Base-by-base conservation (phyloP, 768 basidiomycete species). In the Suillus luteus region DNA sequence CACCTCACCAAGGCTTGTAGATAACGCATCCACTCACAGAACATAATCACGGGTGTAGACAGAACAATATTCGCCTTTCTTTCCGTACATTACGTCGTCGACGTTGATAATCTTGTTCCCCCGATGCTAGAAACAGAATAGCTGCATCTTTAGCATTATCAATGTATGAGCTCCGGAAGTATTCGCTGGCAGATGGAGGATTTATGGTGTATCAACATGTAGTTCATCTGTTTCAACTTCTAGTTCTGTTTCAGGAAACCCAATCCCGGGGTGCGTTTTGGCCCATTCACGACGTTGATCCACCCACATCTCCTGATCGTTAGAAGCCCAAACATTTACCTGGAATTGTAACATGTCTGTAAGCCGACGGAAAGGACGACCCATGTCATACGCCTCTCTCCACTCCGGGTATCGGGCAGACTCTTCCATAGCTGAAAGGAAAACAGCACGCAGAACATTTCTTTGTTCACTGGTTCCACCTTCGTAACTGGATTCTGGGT, bases 401-500 rank as follows among this genome's bases (percentile, higher is more conserved):
- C 27, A 55, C 17, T 62, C 52, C 11, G 52, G 52, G 19, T 54
- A 54, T 54, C 19, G 31, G 19, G 19, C 11, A 19, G 52, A 54
- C 17, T 10, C 31, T 54, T 54, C 33, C 31, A 54, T 35, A 5
- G 11, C 19, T 7, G 52, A 54, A 54, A 54, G 31, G 33, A 54
- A 54, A 19, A 6, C 33, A 19, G 52, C 19, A 35, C 31, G 52
- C 33, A 54, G 33, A 11, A 54, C 19, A 3, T 9, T 35, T n/a
- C 52, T 33, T n/a, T 33, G 5, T 35, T 54, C 52, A 3, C 52
- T 54, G 11, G 52, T 19, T 35, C 31, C 52, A 2, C 52, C 31
- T 35, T 54, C 31, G 52, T 54, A 33, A 35, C 31, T 54, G 5
- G 31, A 54, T 27, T 71, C 71, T 55, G 60, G 55, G 49, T 68